Base-by-base conservation (phyloP, 108 stramenopile genomes). In the Nitzschia palea region DNA sequence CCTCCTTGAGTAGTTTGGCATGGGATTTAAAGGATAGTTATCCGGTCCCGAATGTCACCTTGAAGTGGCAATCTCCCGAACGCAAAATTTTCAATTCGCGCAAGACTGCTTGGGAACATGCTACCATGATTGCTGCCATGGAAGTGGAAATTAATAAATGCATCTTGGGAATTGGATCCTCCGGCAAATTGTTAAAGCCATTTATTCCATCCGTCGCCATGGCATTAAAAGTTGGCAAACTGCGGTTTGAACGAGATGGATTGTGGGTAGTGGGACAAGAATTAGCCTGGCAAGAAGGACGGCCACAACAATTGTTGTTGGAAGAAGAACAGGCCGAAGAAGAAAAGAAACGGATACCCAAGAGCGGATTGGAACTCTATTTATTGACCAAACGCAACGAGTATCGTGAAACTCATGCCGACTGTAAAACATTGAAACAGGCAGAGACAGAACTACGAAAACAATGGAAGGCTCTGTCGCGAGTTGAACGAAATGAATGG, bases 261-360 rank as follows among this genome's bases (percentile, higher is more conserved):
- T 36, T 95, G 2, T 95, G 93, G 93, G 84, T 95, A 4, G 90
- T 95, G 3, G 90, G 90, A 0, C 93, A 95, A 63, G 93, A 95
- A 67, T 81, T 88, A 36, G 51, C 62, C 45, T 94, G 92, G 92
- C 86, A 86, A 62, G 78, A 76, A 12, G 68, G 79, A 34, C 70
- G 86, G 14, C 37, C 55, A 15, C 61, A 65, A 34, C 26, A 53
- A 42, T 53, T 67, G 53, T 17, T 62, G 64, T 52, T 68, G 33
- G 55, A 68, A 31, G 55, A 76, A 48, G 18, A 18, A 20, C 12
- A 26, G 25, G 66, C 55, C 55, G 53, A 59, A 22, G 60, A 44
- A 3, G 40, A 33, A n/a, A 55, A 40, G 6, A 37, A 62, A 47
- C 3, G 32, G 5, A 73, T 18, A 18, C 61, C 54, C 34, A 65